Conservation (phyloP, 331 rosid genomes). For the Spiraea crenata region DNA sequence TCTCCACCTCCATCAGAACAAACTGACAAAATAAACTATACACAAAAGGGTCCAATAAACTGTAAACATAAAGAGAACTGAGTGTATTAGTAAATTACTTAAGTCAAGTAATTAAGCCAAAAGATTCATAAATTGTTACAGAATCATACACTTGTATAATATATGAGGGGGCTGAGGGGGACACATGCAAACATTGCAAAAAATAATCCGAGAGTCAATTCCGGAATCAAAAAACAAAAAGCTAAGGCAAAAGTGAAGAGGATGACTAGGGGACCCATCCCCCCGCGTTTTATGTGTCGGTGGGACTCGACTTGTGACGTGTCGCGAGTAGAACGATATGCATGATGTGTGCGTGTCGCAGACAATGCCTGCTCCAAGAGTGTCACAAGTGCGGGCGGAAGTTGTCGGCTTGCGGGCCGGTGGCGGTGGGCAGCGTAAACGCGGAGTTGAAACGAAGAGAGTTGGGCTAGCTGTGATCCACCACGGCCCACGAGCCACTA, state of each 20-base stretch:
- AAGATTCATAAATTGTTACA: not conserved
- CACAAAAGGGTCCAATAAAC: no score
- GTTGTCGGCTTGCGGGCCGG: conserved; percentile 6
- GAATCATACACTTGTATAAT: not conserved
- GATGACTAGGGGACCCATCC: not conserved
- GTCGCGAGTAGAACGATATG: conserved; percentile 3
- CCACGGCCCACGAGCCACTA: not conserved
- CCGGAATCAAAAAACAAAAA: not conserved
- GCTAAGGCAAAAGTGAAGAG: not conserved
- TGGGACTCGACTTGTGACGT: conserved; percentile 27
- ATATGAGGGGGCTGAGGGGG: not conserved
- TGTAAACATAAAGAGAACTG: no score
- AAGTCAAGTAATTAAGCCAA: no score
- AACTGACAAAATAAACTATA: no score
- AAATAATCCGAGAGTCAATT: not conserved
- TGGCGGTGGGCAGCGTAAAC: not conserved
- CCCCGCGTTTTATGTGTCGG: conserved; percentile 43
- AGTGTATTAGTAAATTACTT: no score
- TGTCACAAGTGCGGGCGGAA: conserved; percentile 10
- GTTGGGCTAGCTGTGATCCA: no score
- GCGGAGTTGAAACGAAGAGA: not conserved
- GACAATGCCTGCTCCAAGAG: not conserved
- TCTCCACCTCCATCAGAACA: no score
- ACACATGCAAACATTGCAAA: not conserved
- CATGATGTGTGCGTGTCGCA: not conserved